phyloP scores from a whole-genome alignment of 768 basidiomycete species.

The Lactifluus pinguis region DNA sequence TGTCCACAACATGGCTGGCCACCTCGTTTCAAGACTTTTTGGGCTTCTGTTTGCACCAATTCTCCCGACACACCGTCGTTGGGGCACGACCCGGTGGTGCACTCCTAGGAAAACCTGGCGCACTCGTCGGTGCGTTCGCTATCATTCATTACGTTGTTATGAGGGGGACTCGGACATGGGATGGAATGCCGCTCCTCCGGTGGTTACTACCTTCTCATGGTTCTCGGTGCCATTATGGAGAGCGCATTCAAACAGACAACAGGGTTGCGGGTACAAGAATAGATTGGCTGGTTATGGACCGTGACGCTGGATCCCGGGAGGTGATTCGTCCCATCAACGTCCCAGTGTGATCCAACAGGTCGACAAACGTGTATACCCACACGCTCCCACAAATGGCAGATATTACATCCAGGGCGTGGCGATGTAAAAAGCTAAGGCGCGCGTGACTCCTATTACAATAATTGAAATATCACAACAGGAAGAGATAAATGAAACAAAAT shows the following conservation, averaged over 20 bases:
- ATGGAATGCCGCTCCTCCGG: constrained; percentile 34
- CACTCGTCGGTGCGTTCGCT: constrained; percentile 51
- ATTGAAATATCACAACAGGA: no score
- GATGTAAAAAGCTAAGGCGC: no score
- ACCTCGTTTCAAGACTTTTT: constrained; percentile 33
- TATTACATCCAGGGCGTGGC: neutral
- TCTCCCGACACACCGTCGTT: constrained; percentile 27
- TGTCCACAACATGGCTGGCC: constrained; percentile 32
- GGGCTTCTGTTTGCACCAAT: constrained; percentile 33
- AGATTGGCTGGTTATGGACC: constrained; percentile 47
- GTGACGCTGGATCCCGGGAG: constrained; percentile 24
- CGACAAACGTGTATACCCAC: constrained; percentile 12
- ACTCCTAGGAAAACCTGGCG: constrained; percentile 40
- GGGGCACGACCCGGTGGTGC: constrained; percentile 27
- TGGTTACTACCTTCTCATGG: constrained; percentile 52
- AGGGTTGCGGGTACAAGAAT: constrained; percentile 40
- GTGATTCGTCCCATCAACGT: constrained; percentile 24
- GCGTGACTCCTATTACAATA: no score
- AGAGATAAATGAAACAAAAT: no score
- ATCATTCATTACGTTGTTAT: constrained; percentile 49
- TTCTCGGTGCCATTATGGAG: constrained; percentile 44
- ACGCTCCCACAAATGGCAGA: neutral
- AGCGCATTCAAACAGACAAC: constrained; percentile 34
- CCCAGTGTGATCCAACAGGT: constrained; percentile 21
- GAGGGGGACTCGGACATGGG: constrained; percentile 50